A percentile compares a stretch with the other conserved stretches of the same genome.
Evolutionary conservation across 2,329 filamentous ascomycete species (phyloP).

Genomic region (Paracamarosporium sp.): DNA sequence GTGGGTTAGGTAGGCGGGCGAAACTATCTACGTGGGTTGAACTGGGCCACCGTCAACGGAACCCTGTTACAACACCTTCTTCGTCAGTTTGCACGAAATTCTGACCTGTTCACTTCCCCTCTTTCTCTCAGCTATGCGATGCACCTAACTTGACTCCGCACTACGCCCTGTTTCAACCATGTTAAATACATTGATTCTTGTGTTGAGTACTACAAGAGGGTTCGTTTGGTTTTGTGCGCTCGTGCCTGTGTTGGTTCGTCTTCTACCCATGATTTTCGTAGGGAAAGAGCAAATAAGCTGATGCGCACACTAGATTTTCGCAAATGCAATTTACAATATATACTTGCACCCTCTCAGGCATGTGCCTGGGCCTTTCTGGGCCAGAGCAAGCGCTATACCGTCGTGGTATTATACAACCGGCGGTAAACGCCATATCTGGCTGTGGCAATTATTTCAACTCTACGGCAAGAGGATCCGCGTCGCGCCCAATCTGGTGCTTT

Average conservation of each 20-base stretch:
- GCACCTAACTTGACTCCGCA: background rate
- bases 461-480: conserved; percentile 10
- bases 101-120: no score
- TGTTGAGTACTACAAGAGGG: background rate
- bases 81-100: no score
- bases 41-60: no score
- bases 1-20: no score
- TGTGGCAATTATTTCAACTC: background rate
- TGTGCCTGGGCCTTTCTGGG: background rate
- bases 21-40: no score
- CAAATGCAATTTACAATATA: background rate
- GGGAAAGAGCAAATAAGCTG: background rate
- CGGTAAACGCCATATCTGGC: background rate
- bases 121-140: no score
- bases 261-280: background rate
- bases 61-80: no score
- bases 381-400: background rate
- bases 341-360: conserved; percentile 1
- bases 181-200: background rate
- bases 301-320: background rate
- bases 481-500: conserved; percentile 12
- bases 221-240: background rate
- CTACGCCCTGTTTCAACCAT: background rate
- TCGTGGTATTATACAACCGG: background rate
- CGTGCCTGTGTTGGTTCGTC: background rate